Percentiles rank a stretch among this genome's conserved stretches.
These are phyloP conservation scores for Ogataea siamensis DNA, from an alignment of 805 yeast species.

Conservation along the genomic window DNA sequence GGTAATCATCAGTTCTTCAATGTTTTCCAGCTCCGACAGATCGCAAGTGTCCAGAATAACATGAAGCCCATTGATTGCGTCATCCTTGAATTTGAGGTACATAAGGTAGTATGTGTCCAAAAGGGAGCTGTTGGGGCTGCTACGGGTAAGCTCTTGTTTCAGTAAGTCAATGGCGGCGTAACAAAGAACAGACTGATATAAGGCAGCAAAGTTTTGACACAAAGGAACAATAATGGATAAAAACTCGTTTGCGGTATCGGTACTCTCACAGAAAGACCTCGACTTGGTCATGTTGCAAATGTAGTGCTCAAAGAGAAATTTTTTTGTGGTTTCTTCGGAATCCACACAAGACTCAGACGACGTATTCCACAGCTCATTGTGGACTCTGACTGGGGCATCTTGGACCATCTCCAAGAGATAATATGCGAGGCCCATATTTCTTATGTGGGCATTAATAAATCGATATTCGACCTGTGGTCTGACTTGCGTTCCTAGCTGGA, in stretches of 20 bases:
- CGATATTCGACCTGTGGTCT: too few relatives aligned
- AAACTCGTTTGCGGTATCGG: constrained; percentile 27
- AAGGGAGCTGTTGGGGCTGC: constrained; percentile 3
- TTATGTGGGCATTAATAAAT: background rate
- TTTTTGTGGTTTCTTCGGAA: constrained; percentile 8
- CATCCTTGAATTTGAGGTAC: constrained; percentile 28
- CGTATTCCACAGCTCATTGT: background rate
- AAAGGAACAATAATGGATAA: constrained; percentile 28
- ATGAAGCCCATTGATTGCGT: constrained; percentile 31
- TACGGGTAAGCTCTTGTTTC: constrained; percentile 16
- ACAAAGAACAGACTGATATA: constrained; percentile 29
- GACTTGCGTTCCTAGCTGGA: background rate
- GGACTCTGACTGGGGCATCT: background rate
- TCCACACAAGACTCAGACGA: background rate
- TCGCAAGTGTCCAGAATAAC: constrained; percentile 26
- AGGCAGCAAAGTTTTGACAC: constrained; percentile 26
- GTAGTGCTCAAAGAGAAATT: constrained; percentile 26
- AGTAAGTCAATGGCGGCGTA: constrained; percentile 28
- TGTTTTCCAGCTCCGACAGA: constrained; percentile 19
- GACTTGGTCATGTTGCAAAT: constrained; percentile 24
- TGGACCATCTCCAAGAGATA: constrained; percentile 4
- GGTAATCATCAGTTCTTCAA: constrained; percentile 31
- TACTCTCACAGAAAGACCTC: constrained; percentile 24
- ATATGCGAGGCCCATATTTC: constrained; percentile 7
- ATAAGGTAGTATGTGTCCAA: constrained; percentile 10